Base-by-base conservation (phyloP, 2,329 filamentous ascomycete species). In the Fusarium coicis region DNA sequence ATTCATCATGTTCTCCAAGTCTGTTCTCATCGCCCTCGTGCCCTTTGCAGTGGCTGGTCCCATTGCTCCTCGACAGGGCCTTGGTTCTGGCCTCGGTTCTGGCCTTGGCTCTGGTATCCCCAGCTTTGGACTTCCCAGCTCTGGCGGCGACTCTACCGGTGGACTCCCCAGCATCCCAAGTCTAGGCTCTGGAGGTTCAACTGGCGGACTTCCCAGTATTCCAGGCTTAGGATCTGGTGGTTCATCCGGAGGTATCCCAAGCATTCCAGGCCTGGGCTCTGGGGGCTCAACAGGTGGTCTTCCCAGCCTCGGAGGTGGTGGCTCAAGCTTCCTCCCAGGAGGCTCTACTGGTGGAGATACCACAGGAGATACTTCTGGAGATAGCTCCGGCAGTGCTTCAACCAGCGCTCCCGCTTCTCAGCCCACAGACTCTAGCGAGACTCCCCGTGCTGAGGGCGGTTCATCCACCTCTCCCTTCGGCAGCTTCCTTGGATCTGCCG, bases 41-140 rank as follows among this genome's bases (percentile, higher is more conserved):
- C 72, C 76, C 32, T 62, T 78, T 32, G 76, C 65, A 43, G 57
- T 73, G 63, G 76, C 76, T 43, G 66, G 73, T 44, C 76, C 76
- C 65, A 63, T 77, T 44, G 65, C 62, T 32, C 53, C 28, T 42
- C 67, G 73, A 44, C 70, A 67, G 50, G 49, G 47, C 9, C n/a
- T 50, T 10, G 61, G 63, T 18, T 54, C 50, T 12, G 39, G 60
- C 46, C 28, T 59, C 19, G 60, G 42, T 9, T 65, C 58, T 16
- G 61, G 62, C 28, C 36, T 47, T n/a, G 64, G 53, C 18, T 59
- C 65, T 49, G 58, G 49, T 37, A 36, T 65, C 19, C 61, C 63
- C 16, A 39, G 63, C 18, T 44, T 58, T 28, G 63, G 47, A 19
- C 47, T 52, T 34, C 47, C 47, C n/a, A 52, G 47, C 9, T 52